phyloP scores from a whole-genome alignment of 2,329 filamentous ascomycete genomes.

The Calonectria henricotiae region DNA sequence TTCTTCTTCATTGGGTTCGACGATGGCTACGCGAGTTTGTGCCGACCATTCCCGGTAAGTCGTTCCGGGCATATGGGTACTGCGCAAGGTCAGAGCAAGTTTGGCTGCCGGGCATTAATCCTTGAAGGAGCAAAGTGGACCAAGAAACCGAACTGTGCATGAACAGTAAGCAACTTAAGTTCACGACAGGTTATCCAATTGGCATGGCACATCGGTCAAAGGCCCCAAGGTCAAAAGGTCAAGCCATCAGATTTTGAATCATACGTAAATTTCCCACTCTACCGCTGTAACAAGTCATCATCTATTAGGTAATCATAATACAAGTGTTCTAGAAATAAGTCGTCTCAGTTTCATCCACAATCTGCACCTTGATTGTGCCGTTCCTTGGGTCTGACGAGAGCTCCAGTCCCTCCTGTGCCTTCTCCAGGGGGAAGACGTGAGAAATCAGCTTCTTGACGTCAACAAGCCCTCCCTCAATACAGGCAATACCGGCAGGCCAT shows the following conservation, averaged over 20 bases:
- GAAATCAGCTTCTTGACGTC: slow-evolving; percentile 74
- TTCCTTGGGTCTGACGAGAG: slow-evolving; percentile 56
- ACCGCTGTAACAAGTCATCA: slow-evolving; percentile 22
- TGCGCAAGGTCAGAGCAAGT: not conserved
- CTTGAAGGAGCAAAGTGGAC: slow-evolving; percentile 29
- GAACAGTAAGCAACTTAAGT: slow-evolving; percentile 25
- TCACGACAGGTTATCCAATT: not conserved
- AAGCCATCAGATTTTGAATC: not conserved
- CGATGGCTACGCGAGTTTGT: slow-evolving; percentile 5
- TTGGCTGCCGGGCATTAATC: slow-evolving; percentile 5
- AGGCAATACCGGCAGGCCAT: slow-evolving; percentile 78
- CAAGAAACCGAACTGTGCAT: slow-evolving; percentile 3
- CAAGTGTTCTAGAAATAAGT: slow-evolving; percentile 44
- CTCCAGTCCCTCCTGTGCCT: slow-evolving; percentile 68
- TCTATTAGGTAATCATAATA: slow-evolving; percentile 19
- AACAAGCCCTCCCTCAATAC: slow-evolving; percentile 72
- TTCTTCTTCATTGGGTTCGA: not conserved
- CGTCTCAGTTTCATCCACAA: slow-evolving; percentile 54
- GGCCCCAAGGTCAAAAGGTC: not conserved
- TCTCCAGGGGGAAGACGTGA: slow-evolving; percentile 75
- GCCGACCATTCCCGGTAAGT: slow-evolving; percentile 18
- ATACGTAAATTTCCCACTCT: slow-evolving; percentile 24
- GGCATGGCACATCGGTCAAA: not conserved
- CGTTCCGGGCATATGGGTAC: not conserved
- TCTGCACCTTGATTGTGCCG: slow-evolving; percentile 59